phyloP scores from a whole-genome alignment of 108 stramenopile genomes.

The Nannochloropsis salina region DNA sequence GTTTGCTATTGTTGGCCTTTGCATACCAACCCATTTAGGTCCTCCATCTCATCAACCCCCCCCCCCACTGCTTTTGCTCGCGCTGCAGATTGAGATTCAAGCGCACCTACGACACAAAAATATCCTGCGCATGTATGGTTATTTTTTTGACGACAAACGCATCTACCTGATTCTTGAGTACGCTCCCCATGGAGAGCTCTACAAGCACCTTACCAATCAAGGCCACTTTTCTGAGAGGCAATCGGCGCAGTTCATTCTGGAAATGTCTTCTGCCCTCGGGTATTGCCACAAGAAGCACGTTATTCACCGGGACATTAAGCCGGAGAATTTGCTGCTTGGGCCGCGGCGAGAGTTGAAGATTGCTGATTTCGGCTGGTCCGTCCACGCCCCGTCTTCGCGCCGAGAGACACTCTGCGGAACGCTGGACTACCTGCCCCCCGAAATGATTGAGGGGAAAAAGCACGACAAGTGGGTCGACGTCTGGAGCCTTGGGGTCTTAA shows the following conservation, averaged over 20 bases:
- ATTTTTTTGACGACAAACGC: conserved; percentile 90
- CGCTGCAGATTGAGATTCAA: conserved; percentile 76
- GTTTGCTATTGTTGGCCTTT: background rate
- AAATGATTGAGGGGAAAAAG: conserved; percentile 77
- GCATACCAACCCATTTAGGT: too few species aligned
- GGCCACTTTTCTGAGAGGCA: conserved; percentile 68
- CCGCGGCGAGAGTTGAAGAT: conserved; percentile 88
- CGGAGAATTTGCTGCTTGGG: conserved; percentile 92
- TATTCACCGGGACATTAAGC: conserved; percentile 99
- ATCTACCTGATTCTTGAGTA: conserved; percentile 96
- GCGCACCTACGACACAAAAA: conserved; percentile 83
- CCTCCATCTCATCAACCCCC: too few species aligned
- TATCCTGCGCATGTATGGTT: conserved; percentile 82
- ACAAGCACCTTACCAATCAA: conserved; percentile 71
- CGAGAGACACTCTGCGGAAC: conserved; percentile 94
- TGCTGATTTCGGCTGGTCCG: conserved; percentile 98
- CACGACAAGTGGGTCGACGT: conserved; percentile 53
- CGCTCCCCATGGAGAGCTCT: conserved; percentile 87
- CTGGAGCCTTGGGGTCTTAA: conserved; percentile 65
- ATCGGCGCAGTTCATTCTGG: conserved; percentile 75
- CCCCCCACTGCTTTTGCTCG: background rate
- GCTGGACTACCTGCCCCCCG: conserved; percentile 92
- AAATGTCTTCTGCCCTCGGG: conserved; percentile 70
- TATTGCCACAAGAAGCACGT: conserved; percentile 94
- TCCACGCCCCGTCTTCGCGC: conserved; percentile 72